Percentiles rank a stretch among this genome's conserved stretches.
phyloP scores from a whole-genome alignment of 2,329 filamentous ascomycete species.

The Arthrobotrys sphaeroides region DNA sequence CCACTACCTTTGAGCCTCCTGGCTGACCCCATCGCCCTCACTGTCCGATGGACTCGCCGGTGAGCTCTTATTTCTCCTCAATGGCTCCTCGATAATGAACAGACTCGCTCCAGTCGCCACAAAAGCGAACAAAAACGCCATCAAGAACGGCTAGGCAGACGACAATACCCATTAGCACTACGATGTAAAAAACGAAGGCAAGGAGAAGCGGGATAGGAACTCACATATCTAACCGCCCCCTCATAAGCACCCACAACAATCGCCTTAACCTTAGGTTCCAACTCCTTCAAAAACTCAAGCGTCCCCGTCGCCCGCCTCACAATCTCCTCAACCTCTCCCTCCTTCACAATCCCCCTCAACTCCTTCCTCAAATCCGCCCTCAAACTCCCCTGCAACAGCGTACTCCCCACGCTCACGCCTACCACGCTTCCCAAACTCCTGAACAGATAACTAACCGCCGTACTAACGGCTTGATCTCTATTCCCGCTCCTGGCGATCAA shows the following conservation, averaged over 20 bases:
- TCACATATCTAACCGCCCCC: constrained; percentile 62
- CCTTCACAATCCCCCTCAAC: constrained; percentile 54
- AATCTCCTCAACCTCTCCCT: constrained; percentile 67
- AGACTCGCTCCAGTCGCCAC: constrained; percentile 23
- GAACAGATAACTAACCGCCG: constrained; percentile 83
- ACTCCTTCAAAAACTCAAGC: constrained; percentile 72
- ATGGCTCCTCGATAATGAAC: constrained; percentile 41
- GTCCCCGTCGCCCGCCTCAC: constrained; percentile 75
- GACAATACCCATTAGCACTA: not conserved
- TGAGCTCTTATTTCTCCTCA: constrained; percentile 7
- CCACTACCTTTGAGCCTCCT: not conserved
- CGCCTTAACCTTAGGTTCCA: constrained; percentile 70
- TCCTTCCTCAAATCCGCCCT: constrained; percentile 66
- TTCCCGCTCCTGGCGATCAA: constrained; percentile 75
- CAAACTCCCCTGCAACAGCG: constrained; percentile 75
- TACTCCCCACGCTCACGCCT: constrained; percentile 75
- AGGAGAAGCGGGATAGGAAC: not conserved
- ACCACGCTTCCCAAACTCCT: constrained; percentile 74
- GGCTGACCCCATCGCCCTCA: not conserved
- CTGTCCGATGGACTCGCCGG: constrained; percentile 14
- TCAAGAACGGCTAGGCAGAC: constrained; percentile 32
- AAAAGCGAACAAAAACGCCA: constrained; percentile 8
- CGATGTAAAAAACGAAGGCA: not conserved
- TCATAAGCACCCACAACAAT: constrained; percentile 75
- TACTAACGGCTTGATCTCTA: constrained; percentile 77